Evolutionary conservation across 2,329 filamentous ascomycete genomes (phyloP).

Genomic region (Penicillium rolfsii): DNA sequence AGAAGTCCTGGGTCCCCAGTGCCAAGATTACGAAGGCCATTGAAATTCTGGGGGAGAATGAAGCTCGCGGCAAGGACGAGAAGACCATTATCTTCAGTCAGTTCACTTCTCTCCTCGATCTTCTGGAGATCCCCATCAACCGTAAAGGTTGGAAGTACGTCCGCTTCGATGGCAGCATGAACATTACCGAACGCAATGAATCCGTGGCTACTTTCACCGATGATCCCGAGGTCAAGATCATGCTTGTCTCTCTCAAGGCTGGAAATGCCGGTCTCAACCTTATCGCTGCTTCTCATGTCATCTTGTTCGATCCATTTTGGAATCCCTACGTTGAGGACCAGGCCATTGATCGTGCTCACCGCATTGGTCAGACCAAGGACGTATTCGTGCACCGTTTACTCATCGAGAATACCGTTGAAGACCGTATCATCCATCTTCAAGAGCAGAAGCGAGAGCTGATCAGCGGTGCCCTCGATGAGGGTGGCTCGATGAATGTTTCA

Average conservation of each 20-base stretch:
- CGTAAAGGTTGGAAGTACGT: slow-evolving; percentile 62
- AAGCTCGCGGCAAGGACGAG: slow-evolving; percentile 58
- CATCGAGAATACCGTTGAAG: slow-evolving; percentile 78
- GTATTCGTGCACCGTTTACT: slow-evolving; percentile 82
- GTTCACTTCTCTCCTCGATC: slow-evolving; percentile 77
- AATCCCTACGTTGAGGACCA: slow-evolving; percentile 93
- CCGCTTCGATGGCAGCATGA: slow-evolving; percentile 80
- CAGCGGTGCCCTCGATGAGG: slow-evolving; percentile 77
- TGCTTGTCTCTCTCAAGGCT: slow-evolving; percentile 78
- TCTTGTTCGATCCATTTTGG: slow-evolving; percentile 93
- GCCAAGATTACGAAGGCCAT: slow-evolving; percentile 73
- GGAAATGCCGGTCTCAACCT: slow-evolving; percentile 87
- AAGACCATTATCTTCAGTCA: slow-evolving; percentile 84
- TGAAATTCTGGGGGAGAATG: slow-evolving; percentile 62
- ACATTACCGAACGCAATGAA: slow-evolving; percentile 64
- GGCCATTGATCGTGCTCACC: slow-evolving; percentile 85
- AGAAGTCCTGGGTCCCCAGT: slow-evolving; percentile 71
- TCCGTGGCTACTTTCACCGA: slow-evolving; percentile 71
- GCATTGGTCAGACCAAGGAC: slow-evolving; percentile 75
- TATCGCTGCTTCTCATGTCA: slow-evolving; percentile 78
- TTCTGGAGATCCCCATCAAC: slow-evolving; percentile 72
- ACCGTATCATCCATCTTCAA: slow-evolving; percentile 79
- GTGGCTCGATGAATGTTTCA: slow-evolving; percentile 66
- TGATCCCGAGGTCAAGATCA: slow-evolving; percentile 63
- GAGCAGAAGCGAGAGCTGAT: slow-evolving; percentile 77